phyloP scores from a whole-genome alignment of 306 rosid species.

The Biancaea sappan region DNA sequence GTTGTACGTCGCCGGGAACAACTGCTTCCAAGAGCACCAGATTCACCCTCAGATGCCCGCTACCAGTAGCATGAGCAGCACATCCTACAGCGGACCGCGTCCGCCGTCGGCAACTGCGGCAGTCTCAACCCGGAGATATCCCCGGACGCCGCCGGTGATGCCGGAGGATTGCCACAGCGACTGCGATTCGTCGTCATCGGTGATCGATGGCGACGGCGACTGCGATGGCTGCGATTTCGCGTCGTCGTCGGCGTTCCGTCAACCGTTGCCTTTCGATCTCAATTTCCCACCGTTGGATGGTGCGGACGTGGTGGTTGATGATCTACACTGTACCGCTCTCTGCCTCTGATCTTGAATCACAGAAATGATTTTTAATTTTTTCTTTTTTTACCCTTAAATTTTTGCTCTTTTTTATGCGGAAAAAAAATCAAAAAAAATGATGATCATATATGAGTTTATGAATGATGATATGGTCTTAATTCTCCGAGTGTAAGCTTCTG shows the following conservation, averaged over 20 bases:
- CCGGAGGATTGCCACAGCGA: slow-evolving; percentile 91
- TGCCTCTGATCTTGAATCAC: slow-evolving; percentile 61
- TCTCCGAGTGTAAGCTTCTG: slow-evolving; percentile 40
- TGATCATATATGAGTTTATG: slow-evolving; percentile 58
- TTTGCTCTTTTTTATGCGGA: slow-evolving; percentile 41
- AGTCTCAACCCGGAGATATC: slow-evolving; percentile 40
- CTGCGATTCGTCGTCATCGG: slow-evolving; percentile 88
- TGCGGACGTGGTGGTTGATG: slow-evolving; percentile 44
- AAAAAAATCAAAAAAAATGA: slow-evolving; percentile 38
- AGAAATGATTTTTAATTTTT: slow-evolving; percentile 45
- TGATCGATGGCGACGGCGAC: slow-evolving; percentile 48
- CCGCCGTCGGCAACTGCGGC: not conserved
- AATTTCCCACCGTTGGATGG: slow-evolving; percentile 69
- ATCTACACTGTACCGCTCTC: slow-evolving; percentile 69
- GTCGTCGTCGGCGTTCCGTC: slow-evolving; percentile 50
- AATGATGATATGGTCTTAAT: slow-evolving; percentile 52
- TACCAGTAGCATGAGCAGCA: slow-evolving; percentile 16
- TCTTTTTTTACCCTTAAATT: slow-evolving; percentile 4
- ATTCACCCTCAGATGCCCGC: not conserved
- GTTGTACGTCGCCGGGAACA: slow-evolving; percentile 33
- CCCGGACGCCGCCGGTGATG: slow-evolving; percentile 62
- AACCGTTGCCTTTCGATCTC: slow-evolving; percentile 72
- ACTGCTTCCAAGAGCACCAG: not conserved
- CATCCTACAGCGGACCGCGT: slow-evolving; percentile 13
- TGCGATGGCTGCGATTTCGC: slow-evolving; percentile 21